These are phyloP conservation scores for Penicillium chermesinum DNA, from an alignment of 495 filamentous ascomycete species.

Conservation along the genomic window DNA sequence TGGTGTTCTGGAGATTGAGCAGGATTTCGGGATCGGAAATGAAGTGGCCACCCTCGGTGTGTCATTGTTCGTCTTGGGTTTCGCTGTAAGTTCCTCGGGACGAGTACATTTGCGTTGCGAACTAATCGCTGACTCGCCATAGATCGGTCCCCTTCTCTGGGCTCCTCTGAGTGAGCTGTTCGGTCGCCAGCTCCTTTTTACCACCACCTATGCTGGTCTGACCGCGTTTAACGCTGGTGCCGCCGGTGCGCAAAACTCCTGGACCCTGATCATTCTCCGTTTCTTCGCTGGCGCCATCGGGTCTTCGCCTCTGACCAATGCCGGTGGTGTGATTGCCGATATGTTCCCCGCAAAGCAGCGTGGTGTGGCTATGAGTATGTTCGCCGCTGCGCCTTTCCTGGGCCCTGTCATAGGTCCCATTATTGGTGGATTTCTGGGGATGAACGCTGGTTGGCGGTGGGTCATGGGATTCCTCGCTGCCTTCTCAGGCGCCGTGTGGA, in stretches of 20 bases:
- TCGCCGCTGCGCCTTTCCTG: constrained; percentile 63
- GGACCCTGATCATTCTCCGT: constrained; percentile 64
- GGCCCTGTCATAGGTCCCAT: constrained; percentile 62
- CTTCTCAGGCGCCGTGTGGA: constrained; percentile 52
- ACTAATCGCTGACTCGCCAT: not conserved
- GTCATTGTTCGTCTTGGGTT: constrained; percentile 71
- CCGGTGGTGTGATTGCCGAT: constrained; percentile 70
- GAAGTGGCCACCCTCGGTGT: constrained; percentile 63
- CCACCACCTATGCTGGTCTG: constrained; percentile 56
- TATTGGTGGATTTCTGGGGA: constrained; percentile 57
- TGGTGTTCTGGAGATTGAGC: constrained; percentile 57
- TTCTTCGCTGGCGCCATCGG: constrained; percentile 80
- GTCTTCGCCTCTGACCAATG: constrained; percentile 65
- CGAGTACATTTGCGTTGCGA: not conserved
- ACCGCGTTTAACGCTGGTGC: constrained; percentile 66
- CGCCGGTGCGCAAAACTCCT: constrained; percentile 56
- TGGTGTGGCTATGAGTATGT: constrained; percentile 59
- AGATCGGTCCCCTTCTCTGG: constrained; percentile 54
- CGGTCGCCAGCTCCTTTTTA: constrained; percentile 66
- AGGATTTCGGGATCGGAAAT: constrained; percentile 52
- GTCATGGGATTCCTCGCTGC: constrained; percentile 54
- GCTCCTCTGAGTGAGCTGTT: constrained; percentile 66
- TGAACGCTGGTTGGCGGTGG: constrained; percentile 61
- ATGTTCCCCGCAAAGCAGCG: constrained; percentile 62
- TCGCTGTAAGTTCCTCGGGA: constrained; percentile 48